Conservation (phyloP, 2,329 filamentous ascomycete species). For the Fusarium robinianum region DNA sequence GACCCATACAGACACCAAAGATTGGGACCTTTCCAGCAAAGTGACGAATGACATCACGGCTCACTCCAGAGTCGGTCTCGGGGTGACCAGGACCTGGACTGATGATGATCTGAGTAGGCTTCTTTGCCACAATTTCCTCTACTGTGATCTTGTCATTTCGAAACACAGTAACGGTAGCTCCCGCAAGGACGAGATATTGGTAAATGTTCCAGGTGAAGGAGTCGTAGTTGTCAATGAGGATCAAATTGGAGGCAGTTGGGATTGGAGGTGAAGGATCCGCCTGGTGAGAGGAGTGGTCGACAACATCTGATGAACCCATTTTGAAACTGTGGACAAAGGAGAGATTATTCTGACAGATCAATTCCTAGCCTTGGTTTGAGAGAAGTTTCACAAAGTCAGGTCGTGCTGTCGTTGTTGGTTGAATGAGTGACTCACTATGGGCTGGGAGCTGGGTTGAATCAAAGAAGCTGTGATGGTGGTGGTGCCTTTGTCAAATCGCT, state of each 20-base stretch:
- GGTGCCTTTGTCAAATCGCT: slow-evolving; percentile 13
- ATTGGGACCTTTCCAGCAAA: slow-evolving; percentile 95
- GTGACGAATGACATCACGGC: slow-evolving; percentile 85
- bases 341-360: slow-evolving; percentile 1
- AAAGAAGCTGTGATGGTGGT: slow-evolving; percentile 25
- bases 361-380: slow-evolving; percentile 1
- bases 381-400: slow-evolving; percentile 10
- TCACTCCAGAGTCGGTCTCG: slow-evolving; percentile 86
- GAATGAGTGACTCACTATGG: slow-evolving; percentile 29
- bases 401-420: slow-evolving; percentile 16
- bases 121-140: slow-evolving; percentile 78
- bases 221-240: slow-evolving; percentile 99
- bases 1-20: slow-evolving; percentile 98
- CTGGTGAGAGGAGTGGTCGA: slow-evolving; percentile 87
- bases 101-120: slow-evolving; percentile 91
- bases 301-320: slow-evolving; percentile 57
- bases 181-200: slow-evolving; percentile 96
- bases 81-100: slow-evolving; percentile 96
- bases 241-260: slow-evolving; percentile 81
- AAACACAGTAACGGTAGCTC: slow-evolving; percentile 85
- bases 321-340: slow-evolving; percentile 29
- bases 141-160: slow-evolving; percentile 91
- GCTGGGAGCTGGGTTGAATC: slow-evolving; percentile 14
- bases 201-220: slow-evolving; percentile 99
- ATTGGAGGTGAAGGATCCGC: slow-evolving; percentile 74